Conservation (phyloP, 768 basidiomycete species). For the Boletus subparvulus region DNA sequence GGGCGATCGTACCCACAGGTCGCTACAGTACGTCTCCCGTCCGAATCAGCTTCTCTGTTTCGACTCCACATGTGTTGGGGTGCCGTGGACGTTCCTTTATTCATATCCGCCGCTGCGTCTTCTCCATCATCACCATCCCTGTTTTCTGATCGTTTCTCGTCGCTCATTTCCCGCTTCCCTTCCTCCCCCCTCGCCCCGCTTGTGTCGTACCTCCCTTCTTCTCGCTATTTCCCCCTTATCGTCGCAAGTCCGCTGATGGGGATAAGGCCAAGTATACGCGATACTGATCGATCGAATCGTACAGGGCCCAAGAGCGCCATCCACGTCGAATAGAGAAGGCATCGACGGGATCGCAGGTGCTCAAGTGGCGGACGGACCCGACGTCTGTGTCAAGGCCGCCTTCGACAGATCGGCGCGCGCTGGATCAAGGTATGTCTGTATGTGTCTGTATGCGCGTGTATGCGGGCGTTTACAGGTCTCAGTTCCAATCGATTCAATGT, state of each 20-base stretch:
- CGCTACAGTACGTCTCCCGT: conserved; percentile 46
- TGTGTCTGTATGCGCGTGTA: conserved; percentile 3
- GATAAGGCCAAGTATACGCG: background rate
- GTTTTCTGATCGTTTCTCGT: background rate
- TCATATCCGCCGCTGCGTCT: conserved; percentile 2
- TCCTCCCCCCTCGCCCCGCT: background rate
- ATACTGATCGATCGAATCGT: background rate
- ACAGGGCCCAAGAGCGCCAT: conserved; percentile 55
- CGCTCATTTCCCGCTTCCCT: background rate
- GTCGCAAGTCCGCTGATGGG: conserved; percentile 13
- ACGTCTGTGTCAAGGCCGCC: conserved; percentile 54
- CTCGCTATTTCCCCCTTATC: conserved; percentile 9
- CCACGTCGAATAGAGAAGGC: conserved; percentile 45
- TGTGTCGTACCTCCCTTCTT: background rate
- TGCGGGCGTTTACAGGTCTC: background rate
- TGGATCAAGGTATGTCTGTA: conserved; percentile 55
- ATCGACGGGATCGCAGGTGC: conserved; percentile 59
- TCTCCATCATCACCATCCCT: background rate
- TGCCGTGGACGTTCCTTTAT: background rate
- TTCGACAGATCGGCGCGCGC: conserved; percentile 64
- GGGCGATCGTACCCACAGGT: conserved; percentile 61
- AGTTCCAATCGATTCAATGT: no score
- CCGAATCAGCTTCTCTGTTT: background rate
- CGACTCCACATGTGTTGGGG: background rate
- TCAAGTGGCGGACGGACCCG: conserved; percentile 56